Evolutionary conservation across 768 basidiomycete species (phyloP).

Genomic region (Brasilioporus rufonigricans): DNA sequence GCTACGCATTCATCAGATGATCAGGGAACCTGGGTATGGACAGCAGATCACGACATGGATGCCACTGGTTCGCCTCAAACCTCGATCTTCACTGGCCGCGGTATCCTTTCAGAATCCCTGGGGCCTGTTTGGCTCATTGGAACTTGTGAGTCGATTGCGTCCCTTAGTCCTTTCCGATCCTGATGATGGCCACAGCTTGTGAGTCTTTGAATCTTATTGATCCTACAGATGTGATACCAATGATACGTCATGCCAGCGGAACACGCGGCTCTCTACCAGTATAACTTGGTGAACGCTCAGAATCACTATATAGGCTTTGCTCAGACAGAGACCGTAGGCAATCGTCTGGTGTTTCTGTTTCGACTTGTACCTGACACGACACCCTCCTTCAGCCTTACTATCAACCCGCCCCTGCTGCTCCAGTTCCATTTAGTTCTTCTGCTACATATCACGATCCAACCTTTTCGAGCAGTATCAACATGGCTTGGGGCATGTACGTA

Average conservation of each 20-base stretch:
- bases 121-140: conserved; percentile 84
- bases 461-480: conserved; percentile 11
- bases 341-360: not conserved
- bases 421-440: conserved; percentile 39
- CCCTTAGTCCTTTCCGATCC: not conserved
- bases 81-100: conserved; percentile 62
- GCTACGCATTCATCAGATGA: not conserved
- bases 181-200: conserved; percentile 22
- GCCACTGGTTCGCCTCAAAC: conserved; percentile 52
- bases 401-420: conserved; percentile 44
- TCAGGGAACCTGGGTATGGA: conserved; percentile 78
- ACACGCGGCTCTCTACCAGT: conserved; percentile 48
- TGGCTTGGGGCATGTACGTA: conserved; percentile 16
- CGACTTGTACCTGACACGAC: not conserved
- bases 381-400: conserved; percentile 40
- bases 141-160: conserved; percentile 36
- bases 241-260: conserved; percentile 32
- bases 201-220: not conserved
- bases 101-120: conserved; percentile 69
- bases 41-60: conserved; percentile 65
- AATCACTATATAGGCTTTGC: conserved; percentile 50
- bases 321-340: conserved; percentile 48
- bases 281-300: conserved; percentile 40
- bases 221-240: not conserved
- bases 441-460: conserved; percentile 39